A percentile compares a stretch with the other conserved stretches of the same genome.
These are phyloP conservation scores for Ogataea dorogensis DNA, from an alignment of 805 yeast genomes.

Conservation along the genomic window DNA sequence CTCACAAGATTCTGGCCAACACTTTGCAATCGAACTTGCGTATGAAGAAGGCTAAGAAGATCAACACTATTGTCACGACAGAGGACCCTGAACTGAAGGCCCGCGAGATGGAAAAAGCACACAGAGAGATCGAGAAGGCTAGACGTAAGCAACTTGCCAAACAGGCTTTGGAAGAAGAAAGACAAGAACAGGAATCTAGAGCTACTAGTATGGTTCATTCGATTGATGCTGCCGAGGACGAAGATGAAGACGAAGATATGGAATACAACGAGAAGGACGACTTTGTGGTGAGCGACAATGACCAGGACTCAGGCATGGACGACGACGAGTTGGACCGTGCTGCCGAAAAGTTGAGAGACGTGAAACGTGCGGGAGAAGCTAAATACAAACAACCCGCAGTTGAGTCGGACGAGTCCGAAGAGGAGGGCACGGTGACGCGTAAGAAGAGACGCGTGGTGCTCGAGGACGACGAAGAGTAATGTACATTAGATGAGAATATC, in stretches of 20 bases:
- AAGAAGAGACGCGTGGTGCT: conserved; percentile 50
- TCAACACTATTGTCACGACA: conserved; percentile 49
- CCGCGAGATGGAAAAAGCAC: conserved; percentile 64
- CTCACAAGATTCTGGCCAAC: conserved; percentile 76
- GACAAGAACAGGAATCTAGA: conserved; percentile 42
- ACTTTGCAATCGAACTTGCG: conserved; percentile 55
- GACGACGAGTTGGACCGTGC: conserved; percentile 47
- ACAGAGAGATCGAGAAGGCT: conserved; percentile 58
- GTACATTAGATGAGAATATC: conserved; percentile 3
- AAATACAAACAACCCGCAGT: conserved; percentile 46
- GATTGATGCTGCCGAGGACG: conserved; percentile 44
- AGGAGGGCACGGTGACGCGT: conserved; percentile 42
- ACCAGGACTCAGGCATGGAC: conserved; percentile 31
- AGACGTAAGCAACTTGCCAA: conserved; percentile 61
- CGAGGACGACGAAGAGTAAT: conserved; percentile 42
- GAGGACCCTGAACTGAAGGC: conserved; percentile 72
- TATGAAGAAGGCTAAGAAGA: conserved; percentile 43
- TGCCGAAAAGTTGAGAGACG: conserved; percentile 55
- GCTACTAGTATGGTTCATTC: conserved; percentile 11
- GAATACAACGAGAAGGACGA: conserved; percentile 35
- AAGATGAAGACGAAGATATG: conserved; percentile 30
- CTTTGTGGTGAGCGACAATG: conserved; percentile 38
- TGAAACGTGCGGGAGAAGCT: conserved; percentile 56
- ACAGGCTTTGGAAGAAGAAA: conserved; percentile 54
- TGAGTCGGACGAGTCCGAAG: conserved; percentile 42